phyloP scores from a whole-genome alignment of 495 filamentous ascomycete species.

The Aspergillus hancockii region DNA sequence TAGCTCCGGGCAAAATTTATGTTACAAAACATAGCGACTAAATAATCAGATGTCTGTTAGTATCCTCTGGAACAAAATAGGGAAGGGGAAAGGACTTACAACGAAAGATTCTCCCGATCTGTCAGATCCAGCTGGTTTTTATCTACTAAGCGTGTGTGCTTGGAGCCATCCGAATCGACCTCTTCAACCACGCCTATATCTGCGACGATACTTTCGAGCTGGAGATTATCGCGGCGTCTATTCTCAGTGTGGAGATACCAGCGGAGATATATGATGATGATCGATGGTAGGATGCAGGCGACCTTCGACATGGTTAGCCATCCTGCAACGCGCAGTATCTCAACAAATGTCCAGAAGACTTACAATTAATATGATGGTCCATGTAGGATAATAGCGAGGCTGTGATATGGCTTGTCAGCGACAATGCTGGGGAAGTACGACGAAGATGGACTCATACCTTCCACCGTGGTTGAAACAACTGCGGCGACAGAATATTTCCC shows the following conservation, averaged over 20 bases:
- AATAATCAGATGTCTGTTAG: too few species aligned
- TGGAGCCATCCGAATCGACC: constrained; percentile 30
- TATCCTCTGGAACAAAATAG: too few species aligned
- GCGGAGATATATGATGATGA: constrained; percentile 30
- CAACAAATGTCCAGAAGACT: constrained; percentile 1
- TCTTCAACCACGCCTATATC: constrained; percentile 36
- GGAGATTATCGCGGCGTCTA: constrained; percentile 33
- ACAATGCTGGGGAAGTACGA: too few species aligned
- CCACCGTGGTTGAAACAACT: constrained; percentile 35
- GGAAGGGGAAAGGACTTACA: constrained; percentile 29
- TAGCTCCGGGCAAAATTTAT: too few species aligned
- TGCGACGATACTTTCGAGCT: constrained; percentile 19
- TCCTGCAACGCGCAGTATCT: too few species aligned
- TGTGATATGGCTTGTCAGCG: constrained; percentile 3
- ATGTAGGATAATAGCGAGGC: constrained; percentile 40
- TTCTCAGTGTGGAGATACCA: constrained; percentile 33
- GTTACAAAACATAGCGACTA: too few species aligned
- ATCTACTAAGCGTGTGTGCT: constrained; percentile 33
- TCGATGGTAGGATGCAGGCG: constrained; percentile 28
- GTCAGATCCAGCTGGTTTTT: constrained; percentile 42
- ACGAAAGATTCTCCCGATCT: constrained; percentile 42
- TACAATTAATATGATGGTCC: constrained; percentile 43
- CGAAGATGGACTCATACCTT: constrained; percentile 16
- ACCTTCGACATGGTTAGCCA: constrained; percentile 21
- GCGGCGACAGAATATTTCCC: constrained; percentile 37